Evolutionary conservation across 331 rosid species (phyloP).

Genomic region (Telfairia occidentalis): DNA sequence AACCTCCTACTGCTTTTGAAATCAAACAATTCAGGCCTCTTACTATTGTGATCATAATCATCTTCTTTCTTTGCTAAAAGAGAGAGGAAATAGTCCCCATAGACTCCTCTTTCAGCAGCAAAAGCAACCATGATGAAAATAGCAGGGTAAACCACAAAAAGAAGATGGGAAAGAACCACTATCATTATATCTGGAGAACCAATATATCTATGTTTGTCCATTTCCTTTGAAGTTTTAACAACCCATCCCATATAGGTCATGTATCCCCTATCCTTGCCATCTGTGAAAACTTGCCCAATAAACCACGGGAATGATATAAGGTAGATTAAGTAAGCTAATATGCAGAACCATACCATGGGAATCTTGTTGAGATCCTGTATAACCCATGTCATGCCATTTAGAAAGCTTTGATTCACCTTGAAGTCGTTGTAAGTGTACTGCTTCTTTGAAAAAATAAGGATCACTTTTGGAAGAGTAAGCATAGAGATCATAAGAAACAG

Average conservation of each 20-base stretch:
- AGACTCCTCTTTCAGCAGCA: conserved; percentile 52
- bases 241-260: conserved; percentile 92
- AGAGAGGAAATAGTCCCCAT: conserved; percentile 33
- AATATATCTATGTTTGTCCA: conserved; percentile 37
- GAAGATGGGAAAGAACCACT: conserved; percentile 73
- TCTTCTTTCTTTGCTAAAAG: conserved; percentile 68
- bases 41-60: conserved; percentile 30
- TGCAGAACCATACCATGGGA: conserved; percentile 51
- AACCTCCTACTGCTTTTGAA: conserved; percentile 19
- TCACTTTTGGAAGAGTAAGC: conserved; percentile 63
- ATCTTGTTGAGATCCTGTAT: conserved; percentile 61
- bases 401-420: conserved; percentile 31
- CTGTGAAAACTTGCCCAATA: conserved; percentile 56
- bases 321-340: conserved; percentile 55
- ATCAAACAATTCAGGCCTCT: conserved; percentile 17
- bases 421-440: conserved; percentile 46
- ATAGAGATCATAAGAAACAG: conserved; percentile 31
- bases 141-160: conserved; percentile 66
- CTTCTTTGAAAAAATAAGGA: conserved; percentile 44
- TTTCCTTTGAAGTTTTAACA: conserved; percentile 33
- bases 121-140: conserved; percentile 39
- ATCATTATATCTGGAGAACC: conserved; percentile 84
- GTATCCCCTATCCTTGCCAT: conserved; percentile 43
- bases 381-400: conserved; percentile 45
- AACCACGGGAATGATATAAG: conserved; percentile 73